A percentile compares a stretch with the other conserved stretches of the same genome.
phyloP scores from a whole-genome alignment of 208 protist genomes.

The Trypanosoma congolense region DNA sequence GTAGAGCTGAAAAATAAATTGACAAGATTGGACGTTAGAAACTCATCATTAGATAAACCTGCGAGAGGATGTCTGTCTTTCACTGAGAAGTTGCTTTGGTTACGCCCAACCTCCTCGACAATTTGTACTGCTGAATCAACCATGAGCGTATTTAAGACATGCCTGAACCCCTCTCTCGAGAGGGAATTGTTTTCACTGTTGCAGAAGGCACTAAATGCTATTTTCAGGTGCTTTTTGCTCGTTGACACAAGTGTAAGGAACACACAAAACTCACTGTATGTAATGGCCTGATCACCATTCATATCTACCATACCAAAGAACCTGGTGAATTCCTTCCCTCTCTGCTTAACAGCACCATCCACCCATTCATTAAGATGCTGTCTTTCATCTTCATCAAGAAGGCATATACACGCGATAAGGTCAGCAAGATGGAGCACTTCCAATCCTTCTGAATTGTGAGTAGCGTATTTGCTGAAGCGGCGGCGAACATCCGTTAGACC shows the following conservation, averaged over 20 bases:
- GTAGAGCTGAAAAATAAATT: conserved; percentile 10
- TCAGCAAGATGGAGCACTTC: conserved; percentile 9
- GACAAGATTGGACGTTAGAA: conserved; percentile 9
- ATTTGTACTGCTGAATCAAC: conserved; percentile 62
- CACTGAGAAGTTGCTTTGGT: background rate
- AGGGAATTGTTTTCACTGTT: conserved; percentile 38
- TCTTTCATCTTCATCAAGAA: conserved; percentile 14
- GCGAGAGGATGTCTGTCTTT: background rate
- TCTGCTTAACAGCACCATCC: background rate
- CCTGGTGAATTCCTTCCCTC: conserved; percentile 6
- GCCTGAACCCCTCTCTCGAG: conserved; percentile 36
- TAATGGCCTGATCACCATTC: conserved; percentile 36
- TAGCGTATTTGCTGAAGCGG: conserved; percentile 16
- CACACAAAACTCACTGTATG: conserved; percentile 67
- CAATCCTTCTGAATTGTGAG: background rate
- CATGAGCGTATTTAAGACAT: conserved; percentile 65
- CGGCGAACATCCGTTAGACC: background rate
- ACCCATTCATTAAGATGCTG: background rate
- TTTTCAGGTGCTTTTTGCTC: conserved; percentile 23
- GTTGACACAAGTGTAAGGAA: conserved; percentile 66
- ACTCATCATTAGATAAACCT: background rate
- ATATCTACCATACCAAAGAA: conserved; percentile 52
- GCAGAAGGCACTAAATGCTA: conserved; percentile 62
- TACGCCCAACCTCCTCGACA: conserved; percentile 5
- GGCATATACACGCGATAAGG: conserved; percentile 20